phyloP scores from a whole-genome alignment of 2,329 filamentous ascomycete genomes.

The Hyphodiscus sp. region DNA sequence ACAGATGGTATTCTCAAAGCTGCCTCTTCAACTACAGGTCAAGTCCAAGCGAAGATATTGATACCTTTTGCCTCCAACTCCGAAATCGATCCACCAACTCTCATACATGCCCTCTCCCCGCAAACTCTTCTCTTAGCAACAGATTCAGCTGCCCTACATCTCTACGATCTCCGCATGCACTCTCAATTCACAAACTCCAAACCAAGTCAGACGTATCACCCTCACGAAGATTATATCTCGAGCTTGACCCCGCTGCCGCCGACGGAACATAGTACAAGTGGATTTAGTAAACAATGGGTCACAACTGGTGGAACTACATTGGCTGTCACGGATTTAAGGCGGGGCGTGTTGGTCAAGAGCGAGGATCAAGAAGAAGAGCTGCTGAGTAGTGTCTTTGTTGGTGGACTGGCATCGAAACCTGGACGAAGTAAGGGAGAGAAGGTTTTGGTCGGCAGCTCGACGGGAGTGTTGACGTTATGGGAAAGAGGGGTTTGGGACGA shows the following conservation, averaged over 20 bases:
- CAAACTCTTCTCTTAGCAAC: slow-evolving; percentile 85
- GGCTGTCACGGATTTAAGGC: slow-evolving; percentile 79
- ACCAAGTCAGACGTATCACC: slow-evolving; percentile 73
- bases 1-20: slow-evolving; percentile 52
- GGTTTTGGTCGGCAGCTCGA: slow-evolving; percentile 67
- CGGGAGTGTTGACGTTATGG: slow-evolving; percentile 85
- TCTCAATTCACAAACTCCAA: slow-evolving; percentile 48
- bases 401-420: slow-evolving; percentile 59
- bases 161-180: slow-evolving; percentile 71
- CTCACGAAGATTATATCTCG: slow-evolving; percentile 90
- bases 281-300: slow-evolving; percentile 90
- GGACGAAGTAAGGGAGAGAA: slow-evolving; percentile 65
- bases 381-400: slow-evolving; percentile 72
- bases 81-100: slow-evolving; percentile 62
- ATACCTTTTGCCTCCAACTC: slow-evolving; percentile 49
- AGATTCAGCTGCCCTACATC: slow-evolving; percentile 82
- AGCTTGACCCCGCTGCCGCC: slow-evolving; percentile 79
- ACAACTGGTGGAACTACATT: slow-evolving; percentile 89
- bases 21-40: slow-evolving; percentile 51
- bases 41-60: slow-evolving; percentile 74
- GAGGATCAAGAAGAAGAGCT: slow-evolving; percentile 95
- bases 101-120: slow-evolving; percentile 77
- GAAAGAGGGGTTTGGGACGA: slow-evolving; percentile 94
- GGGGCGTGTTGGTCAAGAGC: slow-evolving; percentile 79
- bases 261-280: slow-evolving; percentile 73